Conservation (phyloP, 1,139 yeast species). For the Hyphopichia pseudoburtonii region DNA sequence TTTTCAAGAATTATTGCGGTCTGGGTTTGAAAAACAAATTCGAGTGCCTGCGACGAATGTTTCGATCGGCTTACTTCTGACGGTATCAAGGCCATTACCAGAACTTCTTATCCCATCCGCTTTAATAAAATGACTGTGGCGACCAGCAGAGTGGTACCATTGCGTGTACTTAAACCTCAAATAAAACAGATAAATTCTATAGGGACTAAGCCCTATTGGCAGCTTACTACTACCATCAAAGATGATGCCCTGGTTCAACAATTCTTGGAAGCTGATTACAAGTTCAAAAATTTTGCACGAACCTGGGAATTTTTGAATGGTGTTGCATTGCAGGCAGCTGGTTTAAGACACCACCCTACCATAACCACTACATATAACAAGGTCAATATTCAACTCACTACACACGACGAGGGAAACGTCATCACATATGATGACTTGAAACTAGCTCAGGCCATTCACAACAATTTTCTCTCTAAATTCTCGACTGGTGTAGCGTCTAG, state of each 20-base stretch:
- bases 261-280: constrained; percentile 26
- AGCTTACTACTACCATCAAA: not conserved
- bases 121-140: not conserved
- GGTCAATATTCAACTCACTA: constrained; percentile 57
- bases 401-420: constrained; percentile 63
- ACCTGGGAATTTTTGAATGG: constrained; percentile 68
- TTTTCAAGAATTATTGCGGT: no score
- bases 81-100: no score
- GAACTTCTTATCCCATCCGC: no score
- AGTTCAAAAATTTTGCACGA: constrained; percentile 51
- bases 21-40: no score
- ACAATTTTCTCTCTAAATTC: constrained; percentile 8
- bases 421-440: constrained; percentile 59
- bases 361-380: constrained; percentile 62
- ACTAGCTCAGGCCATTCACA: constrained; percentile 47
- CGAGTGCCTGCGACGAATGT: no score
- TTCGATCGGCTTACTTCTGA: no score
- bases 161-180: not conserved
- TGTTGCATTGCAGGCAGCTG: constrained; percentile 61
- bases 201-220: not conserved
- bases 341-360: constrained; percentile 72
- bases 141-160: not conserved
- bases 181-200: not conserved
- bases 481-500: constrained; percentile 4
- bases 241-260: not conserved